A percentile compares a stretch with the other conserved stretches of the same genome.
phyloP scores from a whole-genome alignment of 495 filamentous ascomycete genomes.

The Penicillium turbatum region DNA sequence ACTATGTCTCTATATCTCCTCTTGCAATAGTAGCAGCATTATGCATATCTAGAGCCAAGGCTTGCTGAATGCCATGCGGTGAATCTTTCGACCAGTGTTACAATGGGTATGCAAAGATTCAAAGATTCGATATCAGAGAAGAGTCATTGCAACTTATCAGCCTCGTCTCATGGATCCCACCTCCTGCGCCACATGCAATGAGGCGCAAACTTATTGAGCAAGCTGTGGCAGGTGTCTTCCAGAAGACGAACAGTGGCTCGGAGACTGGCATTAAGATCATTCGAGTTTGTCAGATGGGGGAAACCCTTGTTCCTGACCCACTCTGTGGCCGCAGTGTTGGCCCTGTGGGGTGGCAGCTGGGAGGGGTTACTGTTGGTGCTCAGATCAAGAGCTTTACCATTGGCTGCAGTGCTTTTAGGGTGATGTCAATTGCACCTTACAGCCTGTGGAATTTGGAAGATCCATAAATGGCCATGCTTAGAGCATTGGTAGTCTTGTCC shows the following conservation, averaged over 20 bases:
- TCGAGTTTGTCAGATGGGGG: conserved; percentile 24
- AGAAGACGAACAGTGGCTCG: conserved; percentile 10
- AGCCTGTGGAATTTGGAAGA: conserved; percentile 25
- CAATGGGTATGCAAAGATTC: not conserved
- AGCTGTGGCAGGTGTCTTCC: conserved; percentile 19
- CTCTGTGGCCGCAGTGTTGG: conserved; percentile 31
- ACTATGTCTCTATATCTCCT: not conserved
- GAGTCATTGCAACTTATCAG: not conserved
- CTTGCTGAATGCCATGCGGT: not conserved
- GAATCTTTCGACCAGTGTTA: not conserved
- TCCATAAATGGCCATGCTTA: conserved; percentile 18
- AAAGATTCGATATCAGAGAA: not conserved
- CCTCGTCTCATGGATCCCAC: not conserved
- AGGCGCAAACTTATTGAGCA: conserved; percentile 4
- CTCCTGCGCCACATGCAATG: conserved; percentile 10
- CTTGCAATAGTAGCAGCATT: not conserved
- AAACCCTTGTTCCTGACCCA: conserved; percentile 18
- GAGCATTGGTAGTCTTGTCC: conserved; percentile 18
- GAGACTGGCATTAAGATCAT: not conserved
- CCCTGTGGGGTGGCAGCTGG: conserved; percentile 22
- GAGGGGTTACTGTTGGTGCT: conserved; percentile 18
- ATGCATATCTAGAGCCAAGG: not conserved
- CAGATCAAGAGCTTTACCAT: conserved; percentile 19
- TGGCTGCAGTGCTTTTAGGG: conserved; percentile 3
- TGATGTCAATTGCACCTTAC: conserved; percentile 35